A percentile compares a stretch with the other conserved stretches of the same genome.
phyloP scores from a whole-genome alignment of 192 early-diverging fungal species.

The Umbelopsis isabellina region DNA sequence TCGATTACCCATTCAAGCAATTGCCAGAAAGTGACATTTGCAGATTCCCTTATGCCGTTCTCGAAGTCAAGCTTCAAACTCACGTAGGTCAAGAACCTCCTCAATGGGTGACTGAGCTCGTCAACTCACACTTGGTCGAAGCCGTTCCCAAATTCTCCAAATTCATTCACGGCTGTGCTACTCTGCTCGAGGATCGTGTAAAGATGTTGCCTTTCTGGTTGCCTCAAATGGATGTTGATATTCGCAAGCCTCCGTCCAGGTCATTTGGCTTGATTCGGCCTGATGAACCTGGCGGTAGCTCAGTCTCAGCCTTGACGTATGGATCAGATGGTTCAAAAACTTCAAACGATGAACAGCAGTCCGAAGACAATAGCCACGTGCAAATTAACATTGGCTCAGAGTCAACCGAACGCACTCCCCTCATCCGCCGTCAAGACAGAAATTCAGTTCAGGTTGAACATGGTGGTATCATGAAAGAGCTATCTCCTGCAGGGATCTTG shows the following conservation, averaged over 20 bases:
- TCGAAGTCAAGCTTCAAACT: constrained; percentile 98
- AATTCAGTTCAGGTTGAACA: neutral
- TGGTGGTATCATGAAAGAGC: constrained; percentile 23
- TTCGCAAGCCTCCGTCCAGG: constrained; percentile 76
- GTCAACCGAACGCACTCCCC: constrained; percentile 34
- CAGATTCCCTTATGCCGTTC: constrained; percentile 94
- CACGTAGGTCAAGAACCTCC: constrained; percentile 89
- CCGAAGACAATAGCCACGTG: constrained; percentile 26
- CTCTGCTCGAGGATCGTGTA: constrained; percentile 80
- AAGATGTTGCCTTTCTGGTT: constrained; percentile 93
- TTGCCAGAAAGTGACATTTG: constrained; percentile 83
- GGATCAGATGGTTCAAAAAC: constrained; percentile 41
- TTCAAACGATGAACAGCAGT: constrained; percentile 41
- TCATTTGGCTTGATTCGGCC: constrained; percentile 55
- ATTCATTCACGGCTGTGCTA: constrained; percentile 94
- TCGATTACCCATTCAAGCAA: constrained; percentile 90
- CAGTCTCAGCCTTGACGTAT: constrained; percentile 31
- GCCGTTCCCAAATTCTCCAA: constrained; percentile 98
- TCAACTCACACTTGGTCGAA: constrained; percentile 89
- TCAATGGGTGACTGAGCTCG: constrained; percentile 90
- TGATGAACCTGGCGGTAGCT: constrained; percentile 30
- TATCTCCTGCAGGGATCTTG: constrained; percentile 38
- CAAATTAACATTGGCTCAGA: constrained; percentile 1
- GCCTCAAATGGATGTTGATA: constrained; percentile 92
- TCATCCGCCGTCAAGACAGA: constrained; percentile 2